Conservation (phyloP, 148 eudicot species). For the Chenopodium formosanum region DNA sequence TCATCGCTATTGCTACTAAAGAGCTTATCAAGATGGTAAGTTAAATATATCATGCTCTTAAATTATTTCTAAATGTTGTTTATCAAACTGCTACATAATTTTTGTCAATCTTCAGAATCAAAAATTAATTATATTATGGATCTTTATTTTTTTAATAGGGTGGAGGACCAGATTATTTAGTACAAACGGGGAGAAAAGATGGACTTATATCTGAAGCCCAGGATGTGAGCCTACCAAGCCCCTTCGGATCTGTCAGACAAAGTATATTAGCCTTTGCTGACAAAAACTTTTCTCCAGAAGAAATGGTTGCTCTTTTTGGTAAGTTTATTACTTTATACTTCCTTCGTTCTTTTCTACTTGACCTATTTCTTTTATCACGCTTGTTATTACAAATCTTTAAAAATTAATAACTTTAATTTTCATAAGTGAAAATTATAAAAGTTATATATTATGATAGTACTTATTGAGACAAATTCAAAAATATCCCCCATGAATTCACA, state of each 20-base stretch:
- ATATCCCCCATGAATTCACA: no score
- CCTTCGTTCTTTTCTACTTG: no score
- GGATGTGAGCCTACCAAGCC: constrained; percentile 29
- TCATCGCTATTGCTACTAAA: constrained; percentile 24
- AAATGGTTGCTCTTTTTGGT: constrained; percentile 35
- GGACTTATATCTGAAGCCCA: constrained; percentile 17
- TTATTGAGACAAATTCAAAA: no score
- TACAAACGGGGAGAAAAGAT: constrained; percentile 32
- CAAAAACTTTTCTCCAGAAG: constrained; percentile 3
- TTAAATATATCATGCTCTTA: background rate
- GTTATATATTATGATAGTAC: no score
- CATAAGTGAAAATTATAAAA: no score
- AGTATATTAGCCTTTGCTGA: constrained; percentile 14
- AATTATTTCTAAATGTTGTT: no score
- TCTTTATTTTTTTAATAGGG: constrained; percentile 5
- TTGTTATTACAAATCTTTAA: no score
- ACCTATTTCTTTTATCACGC: no score
- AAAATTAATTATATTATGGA: no score
- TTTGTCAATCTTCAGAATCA: no score
- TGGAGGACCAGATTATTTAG: constrained; percentile 27
- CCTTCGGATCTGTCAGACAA: constrained; percentile 13
- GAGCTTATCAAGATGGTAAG: constrained; percentile 16
- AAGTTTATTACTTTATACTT: background rate
- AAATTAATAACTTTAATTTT: no score
- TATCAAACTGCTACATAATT: background rate